Base-by-base conservation (phyloP, 2,329 filamentous ascomycete genomes). In the Aspergillus phoenicis region DNA sequence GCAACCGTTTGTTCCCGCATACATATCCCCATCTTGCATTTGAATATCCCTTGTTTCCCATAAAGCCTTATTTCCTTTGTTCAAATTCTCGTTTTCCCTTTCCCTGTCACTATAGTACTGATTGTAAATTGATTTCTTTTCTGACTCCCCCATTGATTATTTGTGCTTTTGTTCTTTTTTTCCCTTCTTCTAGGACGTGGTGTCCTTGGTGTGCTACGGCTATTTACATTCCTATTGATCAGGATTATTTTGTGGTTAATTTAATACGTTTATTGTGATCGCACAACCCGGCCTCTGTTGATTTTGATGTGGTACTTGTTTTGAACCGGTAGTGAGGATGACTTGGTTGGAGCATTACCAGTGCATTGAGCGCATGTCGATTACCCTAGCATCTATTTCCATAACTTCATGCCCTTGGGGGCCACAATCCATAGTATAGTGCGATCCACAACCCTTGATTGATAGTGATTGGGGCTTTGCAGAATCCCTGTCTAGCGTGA, bases 1-100 rank as follows among this genome's bases (percentile, higher is more conserved):
- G 61, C 64, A 56, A 58, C 61, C 58, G 57, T 70, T 68, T 63
- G 62, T 67, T 65, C 63, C 59, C 65, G 66, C 68, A 70, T 72
- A 66, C 64, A 68, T 74, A 72, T 70, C 68, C 67, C 69, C 72
- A 67, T 71, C 67, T 73, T 73, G 71, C 72, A 72, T 71, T 66
- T 61, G 51, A 61, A 57, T 73, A 70, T 71, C 64, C 33, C 33
- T 53, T 58, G 51, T 57, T 45, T 22, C 41, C 52, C 51, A 47
- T 61, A 67, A 65, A 58, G 59, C 65, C 62, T 62, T 64, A 60
- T 61, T 68, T 65, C 66, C 61, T 66, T 64, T 68, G 66, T 68
- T 57, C 52, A 62, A 62, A 66, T 62, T 60, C 60, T 62, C 53
- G 47, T 60, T 61, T 57, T 47, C 24, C 24, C 45, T 59, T 60